These are phyloP conservation scores for Jackrogersella minutella DNA, from an alignment of 495 filamentous ascomycete species.

Conservation along the genomic window DNA sequence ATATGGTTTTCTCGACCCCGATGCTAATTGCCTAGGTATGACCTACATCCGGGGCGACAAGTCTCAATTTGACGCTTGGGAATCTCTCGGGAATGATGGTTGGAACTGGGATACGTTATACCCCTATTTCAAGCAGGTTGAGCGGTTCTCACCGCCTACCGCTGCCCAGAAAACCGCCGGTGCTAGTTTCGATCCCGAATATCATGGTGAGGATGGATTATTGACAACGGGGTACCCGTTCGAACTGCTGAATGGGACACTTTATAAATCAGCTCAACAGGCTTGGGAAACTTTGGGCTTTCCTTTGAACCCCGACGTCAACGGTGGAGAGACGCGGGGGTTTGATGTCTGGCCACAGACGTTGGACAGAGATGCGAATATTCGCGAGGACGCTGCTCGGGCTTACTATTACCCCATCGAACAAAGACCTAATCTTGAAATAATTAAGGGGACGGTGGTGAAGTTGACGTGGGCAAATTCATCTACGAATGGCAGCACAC, in stretches of 20 bases:
- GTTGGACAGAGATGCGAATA: conserved; percentile 43
- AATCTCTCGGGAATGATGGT: conserved; percentile 60
- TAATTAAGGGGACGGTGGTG: conserved; percentile 49
- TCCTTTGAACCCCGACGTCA: conserved; percentile 50
- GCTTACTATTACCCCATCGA: conserved; percentile 58
- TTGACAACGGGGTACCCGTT: conserved; percentile 60
- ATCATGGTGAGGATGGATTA: conserved; percentile 57
- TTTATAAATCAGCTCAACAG: conserved; percentile 40
- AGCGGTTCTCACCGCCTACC: conserved; percentile 50
- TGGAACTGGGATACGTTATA: conserved; percentile 64
- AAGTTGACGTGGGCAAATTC: conserved; percentile 43
- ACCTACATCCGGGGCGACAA: conserved; percentile 62
- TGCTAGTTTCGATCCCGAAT: conserved; percentile 54
- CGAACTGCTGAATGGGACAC: conserved; percentile 42
- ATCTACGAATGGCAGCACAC: conserved; percentile 14
- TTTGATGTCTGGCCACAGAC: conserved; percentile 52
- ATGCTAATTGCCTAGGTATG: conserved; percentile 50
- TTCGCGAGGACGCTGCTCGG: conserved; percentile 46
- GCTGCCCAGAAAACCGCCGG: conserved; percentile 50
- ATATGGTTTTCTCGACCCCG: not conserved
- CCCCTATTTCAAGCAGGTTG: conserved; percentile 56
- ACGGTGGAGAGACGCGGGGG: conserved; percentile 52
- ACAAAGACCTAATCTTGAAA: conserved; percentile 45
- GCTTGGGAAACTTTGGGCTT: conserved; percentile 47
- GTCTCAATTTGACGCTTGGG: conserved; percentile 68